These are phyloP conservation scores for Monilinia laxa DNA, from an alignment of 2,329 filamentous ascomycete species.

Conservation along the genomic window DNA sequence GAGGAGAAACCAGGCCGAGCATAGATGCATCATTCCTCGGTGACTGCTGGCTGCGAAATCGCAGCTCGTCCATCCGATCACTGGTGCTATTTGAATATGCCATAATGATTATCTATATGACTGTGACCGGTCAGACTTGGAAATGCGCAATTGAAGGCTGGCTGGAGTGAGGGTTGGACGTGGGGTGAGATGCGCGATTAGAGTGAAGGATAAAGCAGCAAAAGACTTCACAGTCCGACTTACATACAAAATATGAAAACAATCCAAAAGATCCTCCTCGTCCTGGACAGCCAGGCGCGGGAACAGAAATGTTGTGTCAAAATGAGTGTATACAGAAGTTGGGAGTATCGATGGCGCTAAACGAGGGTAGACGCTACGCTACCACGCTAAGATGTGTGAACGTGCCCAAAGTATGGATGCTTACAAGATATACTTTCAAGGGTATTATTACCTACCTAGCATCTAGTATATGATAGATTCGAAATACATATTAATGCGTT, in stretches of 20 bases:
- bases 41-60: conserved; percentile 75
- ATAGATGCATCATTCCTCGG: conserved; percentile 74
- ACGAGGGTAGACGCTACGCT: conserved; percentile 21
- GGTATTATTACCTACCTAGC: background rate
- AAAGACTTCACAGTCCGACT: conserved; percentile 3
- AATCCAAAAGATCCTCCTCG: conserved; percentile 24
- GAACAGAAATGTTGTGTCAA: conserved; percentile 21
- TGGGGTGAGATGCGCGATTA: conserved; percentile 29
- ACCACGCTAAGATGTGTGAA: conserved; percentile 19
- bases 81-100: conserved; percentile 62
- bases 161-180: conserved; percentile 27
- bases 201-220: background rate
- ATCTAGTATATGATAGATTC: conserved; percentile 17
- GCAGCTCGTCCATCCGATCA: conserved; percentile 74
- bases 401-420: conserved; percentile 22
- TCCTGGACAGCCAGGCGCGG: conserved; percentile 25
- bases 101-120: conserved; percentile 49
- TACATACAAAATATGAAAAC: conserved; percentile 25
- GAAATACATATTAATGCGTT: background rate
- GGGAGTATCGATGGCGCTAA: conserved; percentile 23
- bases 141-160: conserved; percentile 24
- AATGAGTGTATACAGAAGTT: conserved; percentile 23
- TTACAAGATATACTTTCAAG: conserved; percentile 22
- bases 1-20: conserved; percentile 71
- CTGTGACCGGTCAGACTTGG: conserved; percentile 32